Evolutionary conservation across 2,329 filamentous ascomycete genomes (phyloP), one percentile per base, ranked within the genome.

Genomic region (Didymella arachidicola): DNA sequence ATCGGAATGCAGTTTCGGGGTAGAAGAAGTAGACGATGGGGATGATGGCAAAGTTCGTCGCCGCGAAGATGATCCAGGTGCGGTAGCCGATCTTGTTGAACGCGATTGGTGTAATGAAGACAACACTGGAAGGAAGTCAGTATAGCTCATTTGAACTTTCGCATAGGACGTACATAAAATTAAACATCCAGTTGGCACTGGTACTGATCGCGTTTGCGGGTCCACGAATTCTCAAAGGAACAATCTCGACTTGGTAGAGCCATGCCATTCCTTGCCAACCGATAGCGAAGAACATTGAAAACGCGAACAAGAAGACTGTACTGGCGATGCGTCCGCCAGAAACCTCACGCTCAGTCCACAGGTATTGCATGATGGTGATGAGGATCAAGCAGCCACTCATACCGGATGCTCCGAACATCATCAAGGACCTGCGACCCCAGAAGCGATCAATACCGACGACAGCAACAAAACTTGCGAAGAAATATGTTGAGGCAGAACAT

Each of bases 231-330:
- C 91, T 90, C 55, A 96, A 85, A 52, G 92, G 92, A 83, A 90
- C 96, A 77, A 95, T 89, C 81, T 96, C 92, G 72, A 92, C 92
- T 70, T 74, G 73, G 43, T 79, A 80, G 7, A 75, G 57, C 73
- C 73, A 95, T 89, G 72, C 95, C 85, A 70, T 83, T 77, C 85
- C 84, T 83, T 67, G 84, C 92, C 92, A 96, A 64, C 92, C 96
- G 61, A 86, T 88, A 57, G 92, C 92, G 74, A 96, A 96, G 83
- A 89, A 95, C 83, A 91, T 91, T 81, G 96, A 92, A 83, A 92
- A 95, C 79, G 94, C 89, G 79, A 89, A 90, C 72, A 96, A 92
- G 80, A 96, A 94, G 58, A 96, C 74, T 0, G 78, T 76, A 19
- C 78, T 76, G 5, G 71, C 72, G 30, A 79, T 73, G 14, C 77